phyloP scores from a whole-genome alignment of 768 basidiomycete genomes.

The Suillus clintonianus region DNA sequence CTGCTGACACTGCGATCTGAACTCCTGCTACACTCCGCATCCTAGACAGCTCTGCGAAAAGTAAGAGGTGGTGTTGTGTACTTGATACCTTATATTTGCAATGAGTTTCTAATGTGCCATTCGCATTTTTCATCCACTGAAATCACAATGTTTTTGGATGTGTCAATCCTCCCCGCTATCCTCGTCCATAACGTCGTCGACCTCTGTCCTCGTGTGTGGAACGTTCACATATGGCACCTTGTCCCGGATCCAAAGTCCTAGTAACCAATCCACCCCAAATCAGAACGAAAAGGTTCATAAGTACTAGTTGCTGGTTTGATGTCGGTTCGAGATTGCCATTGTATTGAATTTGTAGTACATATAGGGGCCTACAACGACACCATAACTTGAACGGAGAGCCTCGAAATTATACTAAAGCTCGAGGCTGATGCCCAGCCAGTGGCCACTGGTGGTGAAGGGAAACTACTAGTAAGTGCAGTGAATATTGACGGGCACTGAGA shows the following conservation, averaged over 20 bases:
- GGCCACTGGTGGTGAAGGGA: no score
- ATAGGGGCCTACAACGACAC: no score
- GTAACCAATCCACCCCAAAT: conserved; percentile 81
- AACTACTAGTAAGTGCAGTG: no score
- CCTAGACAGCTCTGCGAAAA: not conserved
- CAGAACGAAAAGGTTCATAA: no score
- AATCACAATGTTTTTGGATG: not conserved
- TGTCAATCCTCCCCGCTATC: conserved; percentile 30
- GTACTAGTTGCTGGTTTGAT: no score
- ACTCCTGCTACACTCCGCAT: not conserved
- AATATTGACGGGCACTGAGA: no score
- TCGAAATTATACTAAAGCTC: no score
- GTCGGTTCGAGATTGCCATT: no score
- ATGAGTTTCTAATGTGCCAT: not conserved
- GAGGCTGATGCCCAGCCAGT: no score
- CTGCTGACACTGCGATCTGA: not conserved
- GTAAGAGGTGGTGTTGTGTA: not conserved
- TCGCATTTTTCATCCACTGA: not conserved
- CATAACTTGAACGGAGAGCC: no score
- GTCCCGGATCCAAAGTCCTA: conserved; percentile 73
- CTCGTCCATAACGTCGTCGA: conserved; percentile 42
- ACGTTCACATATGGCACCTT: conserved; percentile 68
- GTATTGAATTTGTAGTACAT: no score
- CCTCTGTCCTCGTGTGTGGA: conserved; percentile 61
- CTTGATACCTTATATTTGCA: not conserved